Conservation (phyloP, 495 filamentous ascomycete species). For the Hypoxylon subgilvum region DNA sequence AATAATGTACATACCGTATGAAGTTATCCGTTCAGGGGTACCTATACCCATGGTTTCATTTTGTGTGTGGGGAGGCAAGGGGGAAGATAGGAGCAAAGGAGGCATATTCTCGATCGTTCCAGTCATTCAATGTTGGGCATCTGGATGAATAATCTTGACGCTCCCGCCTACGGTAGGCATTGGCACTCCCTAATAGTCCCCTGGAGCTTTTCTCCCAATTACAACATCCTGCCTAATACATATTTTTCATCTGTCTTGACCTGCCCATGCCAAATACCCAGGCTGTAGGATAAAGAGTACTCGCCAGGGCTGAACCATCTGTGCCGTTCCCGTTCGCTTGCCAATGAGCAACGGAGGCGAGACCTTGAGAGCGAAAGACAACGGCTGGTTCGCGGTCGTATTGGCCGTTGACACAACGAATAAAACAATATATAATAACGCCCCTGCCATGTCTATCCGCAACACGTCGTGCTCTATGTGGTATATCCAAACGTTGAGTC, state of each 20-base stretch:
- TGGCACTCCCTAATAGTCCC: background rate
- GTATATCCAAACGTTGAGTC: constrained; percentile 36
- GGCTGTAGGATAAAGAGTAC: background rate
- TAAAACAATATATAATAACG: constrained; percentile 5
- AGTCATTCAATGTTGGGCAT: too few species aligned
- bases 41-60: too few species aligned
- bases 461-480: constrained; percentile 27
- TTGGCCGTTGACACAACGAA: too few species aligned
- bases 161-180: background rate
- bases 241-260: constrained; percentile 3
- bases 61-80: too few species aligned
- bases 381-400: too few species aligned
- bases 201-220: background rate
- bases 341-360: background rate
- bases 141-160: background rate
- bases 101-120: constrained; percentile 13
- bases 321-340: constrained; percentile 6
- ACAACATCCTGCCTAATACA: background rate
- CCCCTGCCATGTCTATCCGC: constrained; percentile 28
- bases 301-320: too few species aligned
- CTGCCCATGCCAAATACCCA: background rate
- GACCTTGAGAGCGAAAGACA: too few species aligned
- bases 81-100: too few species aligned
- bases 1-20: too few species aligned
- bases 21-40: too few species aligned